These are phyloP conservation scores for Coffea canephora DNA, from an alignment of 257 asterid species.

Conservation along the genomic window DNA sequence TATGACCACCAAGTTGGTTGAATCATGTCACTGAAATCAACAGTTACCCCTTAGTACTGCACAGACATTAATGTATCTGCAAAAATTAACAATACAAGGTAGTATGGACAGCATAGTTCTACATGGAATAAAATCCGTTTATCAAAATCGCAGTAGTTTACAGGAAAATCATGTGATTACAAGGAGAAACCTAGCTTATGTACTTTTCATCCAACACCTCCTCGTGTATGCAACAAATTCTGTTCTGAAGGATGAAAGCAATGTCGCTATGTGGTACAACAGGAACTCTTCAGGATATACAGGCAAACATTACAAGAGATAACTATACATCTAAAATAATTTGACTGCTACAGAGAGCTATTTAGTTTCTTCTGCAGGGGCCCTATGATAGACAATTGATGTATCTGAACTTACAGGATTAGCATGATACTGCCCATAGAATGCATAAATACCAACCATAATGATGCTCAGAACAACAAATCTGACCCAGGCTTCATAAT, in stretches of 20 bases:
- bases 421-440: conserved; percentile 88
- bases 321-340: not conserved
- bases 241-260: conserved; percentile 3
- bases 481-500: conserved; percentile 93
- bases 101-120: not conserved
- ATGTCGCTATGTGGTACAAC: not conserved
- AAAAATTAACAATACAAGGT: not conserved
- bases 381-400: conserved; percentile 52
- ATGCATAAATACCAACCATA: conserved; percentile 64
- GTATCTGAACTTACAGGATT: conserved; percentile 65
- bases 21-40: not conserved
- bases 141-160: not conserved
- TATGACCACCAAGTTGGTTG: not conserved
- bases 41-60: not conserved
- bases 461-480: conserved; percentile 68
- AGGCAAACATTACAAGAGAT: not conserved
- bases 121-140: conserved; percentile 4
- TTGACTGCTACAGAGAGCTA: conserved; percentile 25
- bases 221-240: not conserved
- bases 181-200: not conserved
- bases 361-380: conserved; percentile 50
- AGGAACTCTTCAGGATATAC: conserved; percentile 1
- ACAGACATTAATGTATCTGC: not conserved
- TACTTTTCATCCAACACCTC: not conserved
- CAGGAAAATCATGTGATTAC: not conserved